Evolutionary conservation across 306 rosid genomes (phyloP).

Genomic region (Gleditsia sinensis): DNA sequence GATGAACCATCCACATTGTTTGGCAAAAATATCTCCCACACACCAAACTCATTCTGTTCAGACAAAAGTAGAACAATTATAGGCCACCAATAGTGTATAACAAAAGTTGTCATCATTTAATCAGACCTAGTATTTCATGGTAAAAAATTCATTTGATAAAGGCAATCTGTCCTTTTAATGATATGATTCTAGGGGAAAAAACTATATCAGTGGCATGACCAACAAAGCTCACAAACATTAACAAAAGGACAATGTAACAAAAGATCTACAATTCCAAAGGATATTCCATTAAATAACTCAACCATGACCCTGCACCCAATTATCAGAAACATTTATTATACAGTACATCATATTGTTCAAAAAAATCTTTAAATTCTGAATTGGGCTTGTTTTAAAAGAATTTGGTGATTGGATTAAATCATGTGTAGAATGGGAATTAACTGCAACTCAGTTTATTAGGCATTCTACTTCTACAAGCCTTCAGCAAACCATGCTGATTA

Average conservation of each 20-base stretch:
- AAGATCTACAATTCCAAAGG: not conserved
- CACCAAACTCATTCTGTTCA: constrained; percentile 94
- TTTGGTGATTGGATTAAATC: not conserved
- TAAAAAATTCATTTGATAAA: not conserved
- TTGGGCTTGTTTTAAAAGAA: not conserved
- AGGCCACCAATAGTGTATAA: constrained; percentile 11
- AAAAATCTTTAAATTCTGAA: too few species aligned
- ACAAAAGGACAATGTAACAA: not conserved
- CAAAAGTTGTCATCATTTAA: not conserved
- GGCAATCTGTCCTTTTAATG: not conserved
- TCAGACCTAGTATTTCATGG: constrained; percentile 16
- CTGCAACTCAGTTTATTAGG: not conserved
- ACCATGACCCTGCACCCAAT: not conserved
- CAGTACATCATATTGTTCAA: too few species aligned
- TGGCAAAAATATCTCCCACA: constrained; percentile 98
- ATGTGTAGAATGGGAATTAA: not conserved
- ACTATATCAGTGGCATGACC: not conserved
- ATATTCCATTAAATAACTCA: not conserved
- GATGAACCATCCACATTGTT: constrained; percentile 91
- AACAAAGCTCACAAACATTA: too few species aligned
- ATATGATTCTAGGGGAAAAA: not conserved
- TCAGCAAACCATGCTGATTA: too few species aligned
- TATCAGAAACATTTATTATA: not conserved
- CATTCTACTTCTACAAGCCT: not conserved
- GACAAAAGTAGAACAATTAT: constrained; percentile 31